These are phyloP conservation scores for Lichina pygmaea DNA, from an alignment of 495 filamentous ascomycete genomes.

Conservation along the genomic window DNA sequence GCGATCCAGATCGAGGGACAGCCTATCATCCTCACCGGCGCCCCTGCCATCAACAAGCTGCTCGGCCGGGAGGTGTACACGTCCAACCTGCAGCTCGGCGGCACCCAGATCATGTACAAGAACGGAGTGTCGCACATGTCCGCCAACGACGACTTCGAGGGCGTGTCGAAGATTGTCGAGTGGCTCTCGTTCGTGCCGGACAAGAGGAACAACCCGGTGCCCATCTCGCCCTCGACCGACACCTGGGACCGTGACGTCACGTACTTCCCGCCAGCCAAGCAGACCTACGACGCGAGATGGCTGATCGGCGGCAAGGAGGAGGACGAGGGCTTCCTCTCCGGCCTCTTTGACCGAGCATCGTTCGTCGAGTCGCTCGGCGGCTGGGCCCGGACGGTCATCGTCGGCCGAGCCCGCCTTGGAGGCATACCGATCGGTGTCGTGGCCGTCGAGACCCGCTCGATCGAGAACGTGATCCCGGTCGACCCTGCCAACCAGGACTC, in stretches of 20 bases:
- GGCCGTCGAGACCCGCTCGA: slow-evolving; percentile 78
- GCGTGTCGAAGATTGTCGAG: slow-evolving; percentile 90
- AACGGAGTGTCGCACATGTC: slow-evolving; percentile 99
- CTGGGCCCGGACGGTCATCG: slow-evolving; percentile 90
- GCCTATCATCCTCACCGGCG: slow-evolving; percentile 95
- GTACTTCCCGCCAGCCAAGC: slow-evolving; percentile 64
- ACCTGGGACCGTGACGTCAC: slow-evolving; percentile 77
- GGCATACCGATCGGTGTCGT: slow-evolving; percentile 98
- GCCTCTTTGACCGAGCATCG: slow-evolving; percentile 86
- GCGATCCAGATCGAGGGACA: slow-evolving; percentile 98
- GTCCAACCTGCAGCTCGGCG: slow-evolving; percentile 94
- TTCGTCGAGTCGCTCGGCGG: slow-evolving; percentile 93
- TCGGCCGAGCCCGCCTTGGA: slow-evolving; percentile 86
- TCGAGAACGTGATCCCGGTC: slow-evolving; percentile 94
- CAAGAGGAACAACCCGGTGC: slow-evolving; percentile 68
- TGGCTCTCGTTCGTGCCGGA: slow-evolving; percentile 96
- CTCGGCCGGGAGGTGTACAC: slow-evolving; percentile 96
- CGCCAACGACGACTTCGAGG: slow-evolving; percentile 88
- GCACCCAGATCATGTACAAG: slow-evolving; percentile 99
- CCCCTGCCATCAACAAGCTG: slow-evolving; percentile 91
- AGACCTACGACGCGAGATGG: slow-evolving; percentile 81
- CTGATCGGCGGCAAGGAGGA: slow-evolving; percentile 79
- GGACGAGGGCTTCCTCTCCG: slow-evolving; percentile 54
- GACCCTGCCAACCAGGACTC: slow-evolving; percentile 97
- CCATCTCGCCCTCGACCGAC: slow-evolving; percentile 63